Conservation (phyloP, 2,329 filamentous ascomycete genomes). For the Botrytis fabae region DNA sequence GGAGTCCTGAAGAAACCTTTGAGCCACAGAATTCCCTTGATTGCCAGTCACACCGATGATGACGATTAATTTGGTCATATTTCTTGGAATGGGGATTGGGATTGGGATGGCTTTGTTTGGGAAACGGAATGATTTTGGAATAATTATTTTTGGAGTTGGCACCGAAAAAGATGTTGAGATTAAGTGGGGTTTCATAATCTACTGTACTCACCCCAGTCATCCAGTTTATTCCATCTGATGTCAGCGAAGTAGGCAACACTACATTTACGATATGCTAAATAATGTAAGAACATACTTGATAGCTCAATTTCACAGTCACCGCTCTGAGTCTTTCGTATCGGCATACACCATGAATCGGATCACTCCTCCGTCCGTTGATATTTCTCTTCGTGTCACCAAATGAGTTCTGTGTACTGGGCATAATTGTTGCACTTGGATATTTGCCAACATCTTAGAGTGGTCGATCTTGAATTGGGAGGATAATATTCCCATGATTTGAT, state of each 20-base stretch:
- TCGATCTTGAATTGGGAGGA: too few species aligned
- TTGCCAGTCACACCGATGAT: slow-evolving; percentile 15
- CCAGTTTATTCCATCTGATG: neutral
- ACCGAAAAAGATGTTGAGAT: neutral
- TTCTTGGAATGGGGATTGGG: neutral
- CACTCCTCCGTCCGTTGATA: too few species aligned
- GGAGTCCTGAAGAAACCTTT: slow-evolving; percentile 46
- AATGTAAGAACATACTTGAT: neutral
- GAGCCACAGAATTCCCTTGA: slow-evolving; percentile 50
- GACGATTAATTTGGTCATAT: slow-evolving; percentile 16
- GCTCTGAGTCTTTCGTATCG: neutral
- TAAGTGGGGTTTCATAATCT: neutral
- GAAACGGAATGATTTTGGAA: neutral
- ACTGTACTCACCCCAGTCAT: neutral
- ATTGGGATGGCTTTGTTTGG: neutral
- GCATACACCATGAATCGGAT: neutral
- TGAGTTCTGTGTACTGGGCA: too few species aligned
- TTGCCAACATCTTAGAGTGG: too few species aligned
- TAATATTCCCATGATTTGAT: too few species aligned
- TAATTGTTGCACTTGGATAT: too few species aligned
- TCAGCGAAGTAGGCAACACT: neutral
- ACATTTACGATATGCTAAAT: neutral
- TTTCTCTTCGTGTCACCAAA: too few species aligned
- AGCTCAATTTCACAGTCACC: neutral
- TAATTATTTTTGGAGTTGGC: neutral